These are phyloP conservation scores for Achaetomiella virescens DNA, from an alignment of 495 filamentous ascomycete species.

Conservation along the genomic window DNA sequence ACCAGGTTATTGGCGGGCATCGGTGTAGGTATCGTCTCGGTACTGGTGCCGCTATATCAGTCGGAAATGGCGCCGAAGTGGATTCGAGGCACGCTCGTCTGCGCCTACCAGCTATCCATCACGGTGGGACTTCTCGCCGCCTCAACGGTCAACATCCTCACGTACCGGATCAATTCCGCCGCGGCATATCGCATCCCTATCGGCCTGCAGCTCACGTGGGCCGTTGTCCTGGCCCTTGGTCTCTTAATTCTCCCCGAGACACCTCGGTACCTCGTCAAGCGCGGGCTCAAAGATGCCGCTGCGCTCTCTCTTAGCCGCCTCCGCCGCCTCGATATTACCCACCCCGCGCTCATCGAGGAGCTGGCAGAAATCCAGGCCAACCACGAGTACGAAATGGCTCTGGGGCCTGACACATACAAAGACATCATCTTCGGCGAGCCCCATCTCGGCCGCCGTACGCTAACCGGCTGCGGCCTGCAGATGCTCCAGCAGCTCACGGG, in stretches of 20 bases:
- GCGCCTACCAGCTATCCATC: conserved; percentile 86
- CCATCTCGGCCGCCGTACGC: conserved; percentile 48
- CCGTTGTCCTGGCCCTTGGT: conserved; percentile 65
- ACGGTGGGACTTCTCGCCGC: conserved; percentile 77
- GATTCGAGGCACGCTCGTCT: conserved; percentile 87
- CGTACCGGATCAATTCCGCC: conserved; percentile 53
- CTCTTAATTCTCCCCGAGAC: conserved; percentile 79
- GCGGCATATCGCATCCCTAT: conserved; percentile 81
- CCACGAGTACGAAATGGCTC: conserved; percentile 74
- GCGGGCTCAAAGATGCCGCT: conserved; percentile 62
- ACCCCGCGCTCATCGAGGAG: conserved; percentile 70
- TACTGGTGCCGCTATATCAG: conserved; percentile 78
- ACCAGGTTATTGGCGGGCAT: conserved; percentile 63
- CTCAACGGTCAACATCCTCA: conserved; percentile 75
- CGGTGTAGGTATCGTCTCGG: conserved; percentile 79
- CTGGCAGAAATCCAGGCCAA: conserved; percentile 84
- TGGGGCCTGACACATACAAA: conserved; percentile 67
- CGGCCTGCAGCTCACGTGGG: conserved; percentile 80
- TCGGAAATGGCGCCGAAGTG: conserved; percentile 88
- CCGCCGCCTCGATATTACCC: conserved; percentile 68
- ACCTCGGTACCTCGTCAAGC: conserved; percentile 80
- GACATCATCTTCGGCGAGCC: conserved; percentile 62
- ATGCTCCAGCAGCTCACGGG: conserved; percentile 56
- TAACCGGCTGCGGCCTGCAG: conserved; percentile 53
- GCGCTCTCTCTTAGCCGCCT: conserved; percentile 66